These are phyloP conservation scores for Pythium phragmiticola DNA, from an alignment of 352 stramenopile species.

Conservation along the genomic window DNA sequence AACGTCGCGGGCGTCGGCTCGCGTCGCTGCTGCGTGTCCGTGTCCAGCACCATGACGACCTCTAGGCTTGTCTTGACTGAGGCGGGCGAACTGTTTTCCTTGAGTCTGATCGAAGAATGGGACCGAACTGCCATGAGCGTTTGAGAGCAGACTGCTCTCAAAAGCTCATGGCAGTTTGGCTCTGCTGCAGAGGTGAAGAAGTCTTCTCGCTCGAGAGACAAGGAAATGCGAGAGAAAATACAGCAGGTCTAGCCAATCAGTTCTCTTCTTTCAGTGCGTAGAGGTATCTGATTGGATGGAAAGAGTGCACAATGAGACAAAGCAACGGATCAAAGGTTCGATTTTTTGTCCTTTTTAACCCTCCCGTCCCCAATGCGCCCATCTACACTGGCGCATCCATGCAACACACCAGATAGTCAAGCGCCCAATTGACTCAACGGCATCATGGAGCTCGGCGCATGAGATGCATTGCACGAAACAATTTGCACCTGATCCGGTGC, in stretches of 20 bases:
- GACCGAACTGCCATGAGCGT: no score
- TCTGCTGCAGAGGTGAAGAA: neutral
- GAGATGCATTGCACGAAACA: no score
- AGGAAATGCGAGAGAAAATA: conserved; percentile 17
- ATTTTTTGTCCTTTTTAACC: conserved; percentile 17
- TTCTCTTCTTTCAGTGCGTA: neutral
- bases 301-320: conserved; percentile 10
- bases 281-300: conserved; percentile 15
- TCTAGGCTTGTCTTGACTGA: neutral
- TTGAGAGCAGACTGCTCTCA: no score
- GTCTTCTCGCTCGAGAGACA: conserved; percentile 7
- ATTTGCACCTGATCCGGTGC: no score
- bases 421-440: neutral
- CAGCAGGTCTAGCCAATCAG: conserved; percentile 12
- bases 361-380: neutral
- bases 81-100: neutral
- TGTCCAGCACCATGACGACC: conserved; percentile 23
- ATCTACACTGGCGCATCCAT: conserved; percentile 3
- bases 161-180: no score
- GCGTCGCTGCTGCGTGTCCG: conserved; percentile 15
- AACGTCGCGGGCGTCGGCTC: conserved; percentile 14
- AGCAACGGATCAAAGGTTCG: conserved; percentile 12
- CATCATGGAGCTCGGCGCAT: neutral
- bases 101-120: no score
- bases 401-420: neutral